Evolutionary conservation across 2,329 filamentous ascomycete genomes (phyloP).

Genomic region (Stagonosporopsis vannaccii): DNA sequence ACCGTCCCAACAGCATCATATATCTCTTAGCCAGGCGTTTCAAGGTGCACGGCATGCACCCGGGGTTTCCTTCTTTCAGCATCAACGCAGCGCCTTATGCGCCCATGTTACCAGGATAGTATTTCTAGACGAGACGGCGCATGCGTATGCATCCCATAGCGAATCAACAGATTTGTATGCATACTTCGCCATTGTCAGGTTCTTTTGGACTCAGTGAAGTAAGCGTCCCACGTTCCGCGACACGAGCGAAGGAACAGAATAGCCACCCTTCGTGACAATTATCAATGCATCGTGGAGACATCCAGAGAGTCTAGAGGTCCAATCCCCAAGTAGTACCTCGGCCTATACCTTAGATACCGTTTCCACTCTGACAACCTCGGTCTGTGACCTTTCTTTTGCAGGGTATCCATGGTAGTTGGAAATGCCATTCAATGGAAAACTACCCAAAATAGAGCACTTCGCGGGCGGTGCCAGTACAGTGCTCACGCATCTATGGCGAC

Average conservation of each 20-base stretch:
- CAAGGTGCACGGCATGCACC: slow-evolving; percentile 10
- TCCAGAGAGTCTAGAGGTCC: too few relatives aligned
- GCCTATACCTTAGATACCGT: too few relatives aligned
- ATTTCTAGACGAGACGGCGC: slow-evolving; percentile 13
- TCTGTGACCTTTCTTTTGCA: too few relatives aligned
- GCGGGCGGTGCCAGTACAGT: too few relatives aligned
- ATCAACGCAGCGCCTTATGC: not conserved
- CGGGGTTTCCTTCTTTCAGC: not conserved
- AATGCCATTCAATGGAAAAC: too few relatives aligned
- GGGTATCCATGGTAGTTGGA: too few relatives aligned
- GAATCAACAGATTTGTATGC: slow-evolving; percentile 13
- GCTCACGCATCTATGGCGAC: too few relatives aligned
- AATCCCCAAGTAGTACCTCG: too few relatives aligned
- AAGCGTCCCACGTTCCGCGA: too few relatives aligned
- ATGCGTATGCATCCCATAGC: slow-evolving; percentile 13
- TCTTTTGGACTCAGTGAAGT: too few relatives aligned
- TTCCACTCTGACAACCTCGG: too few relatives aligned
- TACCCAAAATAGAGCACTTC: too few relatives aligned
- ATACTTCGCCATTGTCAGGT: not conserved
- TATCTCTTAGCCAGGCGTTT: slow-evolving; percentile 26
- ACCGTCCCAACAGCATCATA: slow-evolving; percentile 5
- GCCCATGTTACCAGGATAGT: slow-evolving; percentile 3
- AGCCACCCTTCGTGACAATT: not conserved
- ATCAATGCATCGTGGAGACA: not conserved
- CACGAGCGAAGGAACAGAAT: not conserved